Conservation (phyloP, 306 rosid species). For the Cicer judaicum region DNA sequence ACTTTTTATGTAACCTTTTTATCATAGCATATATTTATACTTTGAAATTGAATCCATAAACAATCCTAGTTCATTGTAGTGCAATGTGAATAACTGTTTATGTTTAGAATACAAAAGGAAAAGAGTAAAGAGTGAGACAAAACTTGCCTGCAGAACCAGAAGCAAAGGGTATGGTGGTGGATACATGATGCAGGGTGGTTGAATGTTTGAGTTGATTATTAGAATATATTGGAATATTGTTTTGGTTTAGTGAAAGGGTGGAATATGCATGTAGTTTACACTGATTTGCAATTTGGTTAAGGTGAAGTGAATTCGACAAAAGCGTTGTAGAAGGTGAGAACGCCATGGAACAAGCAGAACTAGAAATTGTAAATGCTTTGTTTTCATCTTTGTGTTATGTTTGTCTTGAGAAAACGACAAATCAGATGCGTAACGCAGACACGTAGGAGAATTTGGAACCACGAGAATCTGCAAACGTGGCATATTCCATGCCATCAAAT, state of each 20-base stretch:
- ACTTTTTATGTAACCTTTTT: background rate
- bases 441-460: background rate
- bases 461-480: background rate
- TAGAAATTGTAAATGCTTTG: background rate
- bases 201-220: conserved; percentile 46
- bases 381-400: background rate
- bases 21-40: background rate
- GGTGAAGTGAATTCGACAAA: conserved; percentile 47
- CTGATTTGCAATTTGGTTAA: conserved; percentile 22
- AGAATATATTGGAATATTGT: conserved; percentile 26
- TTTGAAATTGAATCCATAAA: background rate
- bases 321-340: conserved; percentile 46
- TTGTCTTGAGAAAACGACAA: background rate
- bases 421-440: background rate
- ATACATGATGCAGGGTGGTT: conserved; percentile 38
- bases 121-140: conserved; percentile 23
- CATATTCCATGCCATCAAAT: background rate
- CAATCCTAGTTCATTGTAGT: too few relatives aligned
- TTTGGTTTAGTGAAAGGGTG: conserved; percentile 38
- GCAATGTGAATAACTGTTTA: too few relatives aligned
- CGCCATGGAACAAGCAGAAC: conserved; percentile 48
- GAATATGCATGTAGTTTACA: conserved; percentile 5
- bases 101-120: background rate
- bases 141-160: conserved; percentile 66
- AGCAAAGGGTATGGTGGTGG: conserved; percentile 51